phyloP scores from a whole-genome alignment of 2,329 filamentous ascomycete species.

The Annulohypoxylon truncatum region DNA sequence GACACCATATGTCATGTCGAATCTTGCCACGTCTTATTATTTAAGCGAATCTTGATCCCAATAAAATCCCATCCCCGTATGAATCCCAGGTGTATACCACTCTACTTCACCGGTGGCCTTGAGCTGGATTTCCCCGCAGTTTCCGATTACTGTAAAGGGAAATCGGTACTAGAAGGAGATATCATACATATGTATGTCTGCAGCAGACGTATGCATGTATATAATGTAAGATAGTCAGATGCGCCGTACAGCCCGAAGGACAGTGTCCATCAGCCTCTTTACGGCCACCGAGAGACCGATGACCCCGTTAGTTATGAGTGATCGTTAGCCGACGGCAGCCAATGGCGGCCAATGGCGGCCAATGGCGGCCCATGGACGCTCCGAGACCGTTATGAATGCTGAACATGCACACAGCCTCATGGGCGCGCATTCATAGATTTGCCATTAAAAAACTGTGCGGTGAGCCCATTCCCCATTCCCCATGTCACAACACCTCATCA shows the following conservation, averaged over 20 bases:
- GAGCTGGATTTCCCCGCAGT: no score
- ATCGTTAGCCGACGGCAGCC: neutral
- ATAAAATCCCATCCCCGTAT: neutral
- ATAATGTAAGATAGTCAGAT: conserved; percentile 3
- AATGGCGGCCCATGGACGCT: neutral
- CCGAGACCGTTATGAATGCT: neutral
- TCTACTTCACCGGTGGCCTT: no score
- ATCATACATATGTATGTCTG: neutral
- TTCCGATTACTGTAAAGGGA: no score
- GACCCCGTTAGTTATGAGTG: neutral
- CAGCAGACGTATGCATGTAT: neutral
- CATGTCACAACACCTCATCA: conserved; percentile 1
- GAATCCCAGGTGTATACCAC: no score
- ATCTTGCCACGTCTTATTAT: conserved; percentile 17
- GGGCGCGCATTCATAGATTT: neutral
- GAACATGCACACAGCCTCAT: conserved; percentile 13
- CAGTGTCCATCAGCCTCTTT: neutral
- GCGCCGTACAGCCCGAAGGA: neutral
- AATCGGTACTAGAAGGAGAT: neutral
- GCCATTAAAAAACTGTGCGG: conserved; percentile 8
- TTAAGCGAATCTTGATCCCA: no score
- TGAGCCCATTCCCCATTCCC: neutral
- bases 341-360: neutral
- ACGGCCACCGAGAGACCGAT: conserved; percentile 2
- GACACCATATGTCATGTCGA: conserved; percentile 4